Percentiles rank a stretch among this genome's conserved stretches.
These are phyloP conservation scores for Dipteronia dyeriana DNA, from an alignment of 345 rosid species.

Conservation along the genomic window DNA sequence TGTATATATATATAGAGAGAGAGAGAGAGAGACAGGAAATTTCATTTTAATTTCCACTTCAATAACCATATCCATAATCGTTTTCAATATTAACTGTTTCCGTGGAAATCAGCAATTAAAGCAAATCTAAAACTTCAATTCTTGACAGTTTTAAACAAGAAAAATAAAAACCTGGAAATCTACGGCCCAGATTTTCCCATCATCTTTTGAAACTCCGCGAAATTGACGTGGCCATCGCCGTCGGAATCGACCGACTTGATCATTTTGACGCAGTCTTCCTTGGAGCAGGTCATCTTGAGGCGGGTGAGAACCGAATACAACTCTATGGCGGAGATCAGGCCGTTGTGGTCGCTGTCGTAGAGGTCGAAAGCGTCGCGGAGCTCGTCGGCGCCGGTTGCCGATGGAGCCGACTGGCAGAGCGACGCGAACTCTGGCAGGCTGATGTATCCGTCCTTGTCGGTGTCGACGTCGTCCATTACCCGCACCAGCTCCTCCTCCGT, in stretches of 20 bases:
- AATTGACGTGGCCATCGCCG: slow-evolving; percentile 85
- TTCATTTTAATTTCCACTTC: too few species aligned
- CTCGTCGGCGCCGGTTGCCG: slow-evolving; percentile 37
- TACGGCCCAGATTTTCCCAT: slow-evolving; percentile 37
- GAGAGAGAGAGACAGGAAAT: too few species aligned
- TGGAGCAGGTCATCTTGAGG: slow-evolving; percentile 63
- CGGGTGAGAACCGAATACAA: slow-evolving; percentile 67
- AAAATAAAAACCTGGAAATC: background rate
- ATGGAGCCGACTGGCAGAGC: slow-evolving; percentile 43
- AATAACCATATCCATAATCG: too few species aligned
- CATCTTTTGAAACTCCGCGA: slow-evolving; percentile 80
- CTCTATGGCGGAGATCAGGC: slow-evolving; percentile 71
- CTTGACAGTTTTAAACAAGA: background rate
- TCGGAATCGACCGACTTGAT: slow-evolving; percentile 73
- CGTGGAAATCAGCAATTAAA: background rate
- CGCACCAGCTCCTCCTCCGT: slow-evolving; percentile 47
- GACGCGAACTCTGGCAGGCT: slow-evolving; percentile 60
- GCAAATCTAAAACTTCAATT: background rate
- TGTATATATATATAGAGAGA: too few species aligned
- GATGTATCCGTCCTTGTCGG: slow-evolving; percentile 77
- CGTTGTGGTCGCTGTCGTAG: slow-evolving; percentile 80
- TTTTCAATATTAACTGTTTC: background rate
- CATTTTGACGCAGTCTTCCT: slow-evolving; percentile 68
- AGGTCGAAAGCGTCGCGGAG: slow-evolving; percentile 88
- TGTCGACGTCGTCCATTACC: slow-evolving; percentile 74